Base-by-base conservation (phyloP, 768 basidiomycete species). In the Tulasnella calospora region DNA sequence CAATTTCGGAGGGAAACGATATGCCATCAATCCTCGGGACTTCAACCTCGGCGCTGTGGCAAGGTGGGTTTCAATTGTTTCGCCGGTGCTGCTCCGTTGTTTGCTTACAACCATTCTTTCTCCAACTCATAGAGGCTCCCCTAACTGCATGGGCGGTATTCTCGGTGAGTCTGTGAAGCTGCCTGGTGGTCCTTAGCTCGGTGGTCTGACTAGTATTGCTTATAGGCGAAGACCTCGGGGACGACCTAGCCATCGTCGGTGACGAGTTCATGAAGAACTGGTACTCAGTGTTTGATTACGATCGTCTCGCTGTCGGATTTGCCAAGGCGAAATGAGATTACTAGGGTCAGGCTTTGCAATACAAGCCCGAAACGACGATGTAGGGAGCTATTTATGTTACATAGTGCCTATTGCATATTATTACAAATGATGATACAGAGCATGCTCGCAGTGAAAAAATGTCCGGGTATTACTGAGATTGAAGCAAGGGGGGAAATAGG, bases 201-300 rank as follows among this genome's bases (percentile, higher is more conserved):
- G 15, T 67, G 6, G 23, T 13, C 61, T 67, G 17, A 67, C 61
- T 17, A 8, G 4, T 67, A 35, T 35, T 27, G 1, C 23, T 51
- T 13, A 72, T 46, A 72, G 71, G 61, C 35, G 74, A 76, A 51
- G 79, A 79, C 33, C 38, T 79, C 30, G 67, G 55, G 21, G 44
- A 76, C 21, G 23, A 30, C 13, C 69, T 79, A 9, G 79, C 79
- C 13, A 79, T 79, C 79, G 72, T 79, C 23, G 79, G 79, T 15
- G 79, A 79, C 36, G 79, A 79, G 40, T 79, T 74, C 73, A 69
- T 79, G 35, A 79, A 79, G 79, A 79, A 71, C 67, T 79, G 79
- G 79, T 79, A 79, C 55, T 67, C 55, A 13, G 79, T 79, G 12
- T 79, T 76, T 47, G 74, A 71, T 30, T 79, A 76, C 47, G 74